Base-by-base conservation (phyloP, 1,139 yeast genomes). In the Kodamaea ohmeri region DNA sequence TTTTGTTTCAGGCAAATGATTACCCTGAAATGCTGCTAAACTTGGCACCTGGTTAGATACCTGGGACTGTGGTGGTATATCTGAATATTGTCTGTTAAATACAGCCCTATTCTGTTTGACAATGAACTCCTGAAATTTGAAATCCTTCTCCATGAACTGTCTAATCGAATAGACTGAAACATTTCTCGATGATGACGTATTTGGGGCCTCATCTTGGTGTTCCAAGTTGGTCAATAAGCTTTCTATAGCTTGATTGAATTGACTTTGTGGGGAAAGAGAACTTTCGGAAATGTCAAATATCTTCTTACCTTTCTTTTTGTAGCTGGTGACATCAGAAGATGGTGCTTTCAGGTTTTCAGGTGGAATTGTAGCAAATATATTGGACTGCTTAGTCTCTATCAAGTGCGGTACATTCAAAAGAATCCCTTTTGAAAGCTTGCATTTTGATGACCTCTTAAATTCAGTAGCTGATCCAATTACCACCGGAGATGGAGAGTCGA, bases 141-240 rank as follows among this genome's bases (percentile, higher is more conserved):
- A 50, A 41, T 77, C 77, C 41, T 73, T 73, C 35, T 76, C 80
- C 59, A 70, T 67, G 50, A 73, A 77, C 43, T 78, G 80, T 37
- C 71, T 58, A 41, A 79, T 56, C 12, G 71, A 69, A 52, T 73
- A 76, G 3, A 68, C 51, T 0, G 78, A 68, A 0, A 78, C 68
- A 25, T 57, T 52, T 41, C 65, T 59, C 7, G 60, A 56, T 14
- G 52, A 52, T n/a, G 59, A 49, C 21, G 53, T 58, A 11, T 50
- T 41, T 14, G 56, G 44, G 3, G 59, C 49, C 1, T 60, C 60
- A 45, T 67, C 73, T 39, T 61, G 63, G n/a, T 47, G 48, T 2
- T 51, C 42, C 29, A 49, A 57, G 21, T 50, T 47, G 18, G 49
- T 49, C 3, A 45, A 29, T 38, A 59, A 43, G 4, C 52, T 35